Conservation (phyloP, 163 green algal genomes). For the Smithsoniella earleae region DNA sequence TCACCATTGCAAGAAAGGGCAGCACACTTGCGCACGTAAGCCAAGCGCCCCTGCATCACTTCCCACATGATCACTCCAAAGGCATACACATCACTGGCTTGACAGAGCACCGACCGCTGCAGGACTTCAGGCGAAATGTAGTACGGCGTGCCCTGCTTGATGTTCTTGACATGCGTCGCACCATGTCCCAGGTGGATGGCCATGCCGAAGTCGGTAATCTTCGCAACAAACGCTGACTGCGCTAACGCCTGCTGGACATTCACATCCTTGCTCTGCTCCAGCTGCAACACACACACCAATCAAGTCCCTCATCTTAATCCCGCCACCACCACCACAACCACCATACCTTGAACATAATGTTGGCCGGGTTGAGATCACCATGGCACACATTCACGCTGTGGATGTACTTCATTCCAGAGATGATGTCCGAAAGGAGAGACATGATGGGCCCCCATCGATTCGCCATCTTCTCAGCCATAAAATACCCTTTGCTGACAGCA, state of each 20-base stretch:
- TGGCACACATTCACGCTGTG: slow-evolving; percentile 39
- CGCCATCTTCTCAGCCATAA: slow-evolving; percentile 11
- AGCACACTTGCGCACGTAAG: background rate
- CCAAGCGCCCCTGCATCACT: slow-evolving; percentile 32
- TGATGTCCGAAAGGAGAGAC: slow-evolving; percentile 34
- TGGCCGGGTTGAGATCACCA: slow-evolving; percentile 37
- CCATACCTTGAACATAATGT: slow-evolving; percentile 21
- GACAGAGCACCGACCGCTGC: slow-evolving; percentile 35
- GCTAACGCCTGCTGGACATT: slow-evolving; percentile 26
- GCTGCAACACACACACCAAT: background rate
- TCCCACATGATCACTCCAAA: slow-evolving; percentile 58
- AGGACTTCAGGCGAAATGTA: slow-evolving; percentile 40
- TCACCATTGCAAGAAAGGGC: background rate
- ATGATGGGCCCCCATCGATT: background rate
- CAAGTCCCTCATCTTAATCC: no score
- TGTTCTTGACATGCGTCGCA: slow-evolving; percentile 30
- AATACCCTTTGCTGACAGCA: slow-evolving; percentile 9
- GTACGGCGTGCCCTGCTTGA: slow-evolving; percentile 38
- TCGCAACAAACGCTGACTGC: slow-evolving; percentile 32
- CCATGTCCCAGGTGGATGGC: slow-evolving; percentile 27
- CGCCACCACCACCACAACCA: no score
- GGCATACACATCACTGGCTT: slow-evolving; percentile 48
- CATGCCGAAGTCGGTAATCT: slow-evolving; percentile 40
- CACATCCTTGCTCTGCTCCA: background rate
- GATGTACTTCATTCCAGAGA: slow-evolving; percentile 30